Percentiles rank a stretch among this genome's conserved stretches.
Conservation (phyloP, 352 stramenopile genomes). For the Salisapilia sapeloensis region DNA sequence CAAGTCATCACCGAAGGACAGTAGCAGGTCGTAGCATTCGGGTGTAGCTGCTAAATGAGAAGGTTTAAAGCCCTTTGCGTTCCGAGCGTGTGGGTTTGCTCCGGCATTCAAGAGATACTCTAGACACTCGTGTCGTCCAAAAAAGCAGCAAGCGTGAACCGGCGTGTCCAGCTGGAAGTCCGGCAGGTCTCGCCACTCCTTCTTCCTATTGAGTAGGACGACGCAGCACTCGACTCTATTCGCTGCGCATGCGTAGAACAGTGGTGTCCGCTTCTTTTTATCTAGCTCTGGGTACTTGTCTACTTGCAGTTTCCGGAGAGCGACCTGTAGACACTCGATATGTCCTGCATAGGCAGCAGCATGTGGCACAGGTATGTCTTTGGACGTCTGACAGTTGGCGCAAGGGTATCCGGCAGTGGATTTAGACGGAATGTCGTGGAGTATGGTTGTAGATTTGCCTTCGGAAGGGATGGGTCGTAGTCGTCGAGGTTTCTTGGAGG, state of each 20-base stretch:
- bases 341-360: constrained; percentile 38
- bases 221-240: constrained; percentile 25
- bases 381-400: constrained; percentile 15
- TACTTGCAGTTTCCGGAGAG: constrained; percentile 1
- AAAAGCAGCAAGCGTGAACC: constrained; percentile 58
- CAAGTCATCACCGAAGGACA: constrained; percentile 36
- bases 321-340: constrained; percentile 11
- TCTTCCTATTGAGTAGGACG: constrained; percentile 13
- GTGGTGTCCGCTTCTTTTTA: constrained; percentile 43
- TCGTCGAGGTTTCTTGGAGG: constrained; percentile 7
- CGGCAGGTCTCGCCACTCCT: constrained; percentile 27
- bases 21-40: constrained; percentile 28
- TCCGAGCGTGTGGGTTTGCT: constrained; percentile 37
- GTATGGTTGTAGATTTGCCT: no score
- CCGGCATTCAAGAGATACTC: constrained; percentile 23
- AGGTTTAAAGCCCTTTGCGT: constrained; percentile 50
- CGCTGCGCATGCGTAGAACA: constrained; percentile 48
- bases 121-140: constrained; percentile 33
- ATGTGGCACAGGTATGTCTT: constrained; percentile 38
- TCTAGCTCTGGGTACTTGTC: constrained; percentile 11
- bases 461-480: constrained; percentile 7
- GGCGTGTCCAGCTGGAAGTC: constrained; percentile 44
- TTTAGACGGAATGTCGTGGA: no score
- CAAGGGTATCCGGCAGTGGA: constrained; percentile 16
- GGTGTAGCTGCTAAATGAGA: constrained; percentile 38